Conservation (phyloP, 768 basidiomycete species). For the Pleurotus giganteus region DNA sequence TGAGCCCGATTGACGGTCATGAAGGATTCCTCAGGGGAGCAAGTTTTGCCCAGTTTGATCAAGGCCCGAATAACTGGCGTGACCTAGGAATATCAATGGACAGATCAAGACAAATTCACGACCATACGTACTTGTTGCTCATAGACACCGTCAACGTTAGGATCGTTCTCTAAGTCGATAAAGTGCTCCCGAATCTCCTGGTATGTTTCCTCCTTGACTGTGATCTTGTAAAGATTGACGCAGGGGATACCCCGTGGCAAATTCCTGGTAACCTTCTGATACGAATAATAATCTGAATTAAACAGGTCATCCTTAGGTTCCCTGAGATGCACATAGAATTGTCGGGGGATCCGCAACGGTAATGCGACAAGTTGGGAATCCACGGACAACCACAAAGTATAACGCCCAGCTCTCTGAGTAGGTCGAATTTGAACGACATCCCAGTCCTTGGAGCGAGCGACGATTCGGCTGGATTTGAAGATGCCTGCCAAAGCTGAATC, state of each 20-base stretch:
- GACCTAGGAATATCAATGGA: conserved; percentile 45
- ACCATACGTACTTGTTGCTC: conserved; percentile 73
- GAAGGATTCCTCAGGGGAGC: conserved; percentile 59
- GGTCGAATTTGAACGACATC: conserved; percentile 90
- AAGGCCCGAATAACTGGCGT: conserved; percentile 81
- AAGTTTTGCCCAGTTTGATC: conserved; percentile 82
- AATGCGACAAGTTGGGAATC: conserved; percentile 78
- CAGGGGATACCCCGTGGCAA: conserved; percentile 79
- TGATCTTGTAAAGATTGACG: conserved; percentile 78
- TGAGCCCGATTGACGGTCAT: conserved; percentile 83
- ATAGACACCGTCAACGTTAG: conserved; percentile 92
- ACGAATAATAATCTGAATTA: conserved; percentile 62
- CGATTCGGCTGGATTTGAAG: conserved; percentile 62
- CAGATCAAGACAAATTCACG: not conserved
- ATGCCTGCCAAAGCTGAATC: conserved; percentile 62
- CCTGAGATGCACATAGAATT: conserved; percentile 93
- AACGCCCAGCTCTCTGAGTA: conserved; percentile 76
- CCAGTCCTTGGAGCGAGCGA: conserved; percentile 68
- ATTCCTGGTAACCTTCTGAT: conserved; percentile 70
- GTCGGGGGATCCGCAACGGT: conserved; percentile 81
- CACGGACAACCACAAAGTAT: conserved; percentile 83
- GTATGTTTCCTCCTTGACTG: conserved; percentile 82
- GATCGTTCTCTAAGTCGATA: conserved; percentile 87
- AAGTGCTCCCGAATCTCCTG: conserved; percentile 88
- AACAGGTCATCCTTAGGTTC: conserved; percentile 66